Conservation (phyloP, 2,329 filamentous ascomycete genomes). For the Penicillium thymicola region DNA sequence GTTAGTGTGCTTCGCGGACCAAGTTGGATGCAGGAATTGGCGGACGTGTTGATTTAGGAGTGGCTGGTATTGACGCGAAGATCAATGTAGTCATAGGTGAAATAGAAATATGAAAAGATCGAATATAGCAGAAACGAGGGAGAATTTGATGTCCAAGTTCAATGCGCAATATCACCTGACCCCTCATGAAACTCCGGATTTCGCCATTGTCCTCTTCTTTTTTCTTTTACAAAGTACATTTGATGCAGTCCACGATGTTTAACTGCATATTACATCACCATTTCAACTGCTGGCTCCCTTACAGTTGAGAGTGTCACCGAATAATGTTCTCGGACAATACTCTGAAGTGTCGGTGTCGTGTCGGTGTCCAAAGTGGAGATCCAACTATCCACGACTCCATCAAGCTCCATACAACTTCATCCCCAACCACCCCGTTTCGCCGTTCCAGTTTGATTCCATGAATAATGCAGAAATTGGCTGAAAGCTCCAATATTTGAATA, state of each 20-base stretch:
- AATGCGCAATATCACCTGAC: conserved; percentile 1
- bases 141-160: not conserved
- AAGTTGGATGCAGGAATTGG: not conserved
- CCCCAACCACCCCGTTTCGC: conserved; percentile 5
- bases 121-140: not conserved
- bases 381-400: conserved; percentile 8
- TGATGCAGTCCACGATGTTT: conserved; percentile 7
- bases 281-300: conserved; percentile 16
- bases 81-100: not conserved
- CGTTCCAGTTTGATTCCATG: conserved; percentile 3
- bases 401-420: conserved; percentile 10
- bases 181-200: not conserved
- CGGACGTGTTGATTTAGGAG: conserved; percentile 8
- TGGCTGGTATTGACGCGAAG: conserved; percentile 8
- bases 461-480: not conserved
- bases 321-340: conserved; percentile 1
- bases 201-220: not conserved
- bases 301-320: conserved; percentile 4
- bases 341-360: conserved; percentile 26
- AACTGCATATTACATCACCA: conserved; percentile 13
- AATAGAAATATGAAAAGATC: not conserved
- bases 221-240: not conserved
- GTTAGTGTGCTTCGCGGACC: not conserved
- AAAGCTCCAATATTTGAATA: conserved; percentile 3
- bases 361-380: conserved; percentile 18